Evolutionary conservation across 2,329 filamentous ascomycete species (phyloP).

Genomic region (Penicillium sp.): DNA sequence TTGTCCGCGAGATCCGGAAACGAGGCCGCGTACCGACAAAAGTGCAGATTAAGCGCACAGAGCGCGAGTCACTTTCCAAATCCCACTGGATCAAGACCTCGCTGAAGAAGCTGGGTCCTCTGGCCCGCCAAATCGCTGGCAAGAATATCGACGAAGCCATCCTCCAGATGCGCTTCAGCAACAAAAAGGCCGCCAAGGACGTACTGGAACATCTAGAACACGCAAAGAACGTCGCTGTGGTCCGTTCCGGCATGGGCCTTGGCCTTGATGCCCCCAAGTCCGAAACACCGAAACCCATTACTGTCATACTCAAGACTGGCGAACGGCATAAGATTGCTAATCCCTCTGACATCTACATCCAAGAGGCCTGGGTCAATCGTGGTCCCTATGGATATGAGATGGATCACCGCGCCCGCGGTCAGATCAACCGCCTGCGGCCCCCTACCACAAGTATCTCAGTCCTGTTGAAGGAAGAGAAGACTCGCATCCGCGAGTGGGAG

Average conservation of each 20-base stretch:
- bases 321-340: slow-evolving; percentile 69
- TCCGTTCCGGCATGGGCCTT: slow-evolving; percentile 80
- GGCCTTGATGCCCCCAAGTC: slow-evolving; percentile 54
- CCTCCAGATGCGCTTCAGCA: slow-evolving; percentile 89
- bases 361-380: slow-evolving; percentile 88
- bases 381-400: slow-evolving; percentile 61
- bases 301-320: slow-evolving; percentile 73
- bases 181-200: slow-evolving; percentile 86
- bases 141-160: slow-evolving; percentile 95
- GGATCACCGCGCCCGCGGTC: slow-evolving; percentile 74
- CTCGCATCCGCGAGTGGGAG: slow-evolving; percentile 73
- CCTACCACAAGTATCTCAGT: slow-evolving; percentile 75
- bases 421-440: slow-evolving; percentile 64
- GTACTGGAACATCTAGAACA: slow-evolving; percentile 75
- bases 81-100: slow-evolving; percentile 77
- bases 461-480: slow-evolving; percentile 89
- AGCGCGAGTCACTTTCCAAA: slow-evolving; percentile 58
- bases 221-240: slow-evolving; percentile 77
- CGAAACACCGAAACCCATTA: slow-evolving; percentile 44
- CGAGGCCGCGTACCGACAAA: slow-evolving; percentile 65
- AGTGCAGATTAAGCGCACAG: slow-evolving; percentile 66
- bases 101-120: slow-evolving; percentile 83
- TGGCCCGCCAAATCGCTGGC: slow-evolving; percentile 84
- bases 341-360: slow-evolving; percentile 80
- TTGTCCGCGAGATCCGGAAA: slow-evolving; percentile 70